phyloP scores from a whole-genome alignment of 176 grass and related monocot genomes.

The Avena atlantica region DNA sequence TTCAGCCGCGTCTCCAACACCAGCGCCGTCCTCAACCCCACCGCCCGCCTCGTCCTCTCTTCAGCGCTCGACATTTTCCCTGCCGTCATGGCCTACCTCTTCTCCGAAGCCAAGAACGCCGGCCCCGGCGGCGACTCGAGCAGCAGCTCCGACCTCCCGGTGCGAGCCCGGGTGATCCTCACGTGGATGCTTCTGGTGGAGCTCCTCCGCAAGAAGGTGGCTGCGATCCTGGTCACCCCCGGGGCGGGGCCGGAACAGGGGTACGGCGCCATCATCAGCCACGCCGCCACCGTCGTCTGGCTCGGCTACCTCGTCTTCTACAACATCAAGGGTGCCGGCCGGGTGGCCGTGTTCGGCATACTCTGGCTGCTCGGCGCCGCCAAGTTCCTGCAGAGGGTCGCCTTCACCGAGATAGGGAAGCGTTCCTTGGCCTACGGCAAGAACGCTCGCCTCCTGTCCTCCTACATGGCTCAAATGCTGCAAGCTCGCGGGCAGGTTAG shows the following conservation, averaged over 20 bases:
- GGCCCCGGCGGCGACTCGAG: neutral
- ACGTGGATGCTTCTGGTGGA: no score
- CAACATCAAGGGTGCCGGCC: neutral
- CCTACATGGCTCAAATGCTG: neutral
- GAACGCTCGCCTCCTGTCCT: neutral
- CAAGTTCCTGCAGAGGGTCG: neutral
- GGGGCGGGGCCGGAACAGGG: no score
- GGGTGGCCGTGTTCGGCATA: neutral
- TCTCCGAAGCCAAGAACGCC: neutral
- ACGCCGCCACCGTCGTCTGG: neutral
- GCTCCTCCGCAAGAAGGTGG: no score
- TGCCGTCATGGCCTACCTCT: neutral
- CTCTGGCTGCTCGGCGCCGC: constrained; percentile 10
- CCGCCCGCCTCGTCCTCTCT: neutral
- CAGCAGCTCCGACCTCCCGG: no score
- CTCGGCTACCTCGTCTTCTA: neutral
- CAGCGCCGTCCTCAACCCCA: no score
- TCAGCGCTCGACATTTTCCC: neutral
- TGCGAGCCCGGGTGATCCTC: no score
- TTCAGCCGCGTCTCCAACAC: no score
- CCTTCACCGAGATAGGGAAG: constrained; percentile 11
- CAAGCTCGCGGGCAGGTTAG: no score
- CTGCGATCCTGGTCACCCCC: no score
- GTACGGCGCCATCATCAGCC: no score
- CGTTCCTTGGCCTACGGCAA: neutral